phyloP scores from a whole-genome alignment of 2,329 filamentous ascomycete species.

The Cercospora berteroae region DNA sequence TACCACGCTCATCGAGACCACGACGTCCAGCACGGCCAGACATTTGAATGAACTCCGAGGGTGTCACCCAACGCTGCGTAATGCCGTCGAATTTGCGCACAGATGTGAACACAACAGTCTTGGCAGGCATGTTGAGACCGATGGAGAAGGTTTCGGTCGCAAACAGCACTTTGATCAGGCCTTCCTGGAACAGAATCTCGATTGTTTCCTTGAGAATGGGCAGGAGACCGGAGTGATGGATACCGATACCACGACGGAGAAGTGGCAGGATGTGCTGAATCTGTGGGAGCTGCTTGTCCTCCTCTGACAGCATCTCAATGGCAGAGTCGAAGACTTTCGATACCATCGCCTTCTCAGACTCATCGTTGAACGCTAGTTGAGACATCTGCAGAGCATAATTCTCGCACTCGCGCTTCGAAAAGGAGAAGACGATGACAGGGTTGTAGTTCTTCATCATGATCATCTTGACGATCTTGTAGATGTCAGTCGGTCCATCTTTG shows the following conservation, averaged over 20 bases:
- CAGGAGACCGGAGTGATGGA: constrained; percentile 92
- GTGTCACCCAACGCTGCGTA: constrained; percentile 76
- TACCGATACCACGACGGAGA: constrained; percentile 85
- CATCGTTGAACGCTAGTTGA: constrained; percentile 88
- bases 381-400: constrained; percentile 84
- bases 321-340: constrained; percentile 90
- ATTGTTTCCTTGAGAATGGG: constrained; percentile 98
- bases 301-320: constrained; percentile 86
- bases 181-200: constrained; percentile 97
- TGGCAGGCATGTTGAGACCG: constrained; percentile 97
- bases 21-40: constrained; percentile 93
- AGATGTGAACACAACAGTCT: constrained; percentile 98
- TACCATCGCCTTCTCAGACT: constrained; percentile 92
- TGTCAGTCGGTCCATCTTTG: constrained; percentile 70
- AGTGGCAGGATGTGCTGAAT: constrained; percentile 88
- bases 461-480: constrained; percentile 98
- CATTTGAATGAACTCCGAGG: constrained; percentile 98
- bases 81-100: constrained; percentile 93
- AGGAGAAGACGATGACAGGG: constrained; percentile 98
- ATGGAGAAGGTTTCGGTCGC: constrained; percentile 99
- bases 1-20: constrained; percentile 95
- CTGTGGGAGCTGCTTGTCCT: constrained; percentile 84
- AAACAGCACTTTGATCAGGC: constrained; percentile 94
- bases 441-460: constrained; percentile 98
- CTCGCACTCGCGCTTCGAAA: constrained; percentile 97